Conservation (phyloP, 2,329 filamentous ascomycete genomes). For the Ascochyta viciae-villosae region DNA sequence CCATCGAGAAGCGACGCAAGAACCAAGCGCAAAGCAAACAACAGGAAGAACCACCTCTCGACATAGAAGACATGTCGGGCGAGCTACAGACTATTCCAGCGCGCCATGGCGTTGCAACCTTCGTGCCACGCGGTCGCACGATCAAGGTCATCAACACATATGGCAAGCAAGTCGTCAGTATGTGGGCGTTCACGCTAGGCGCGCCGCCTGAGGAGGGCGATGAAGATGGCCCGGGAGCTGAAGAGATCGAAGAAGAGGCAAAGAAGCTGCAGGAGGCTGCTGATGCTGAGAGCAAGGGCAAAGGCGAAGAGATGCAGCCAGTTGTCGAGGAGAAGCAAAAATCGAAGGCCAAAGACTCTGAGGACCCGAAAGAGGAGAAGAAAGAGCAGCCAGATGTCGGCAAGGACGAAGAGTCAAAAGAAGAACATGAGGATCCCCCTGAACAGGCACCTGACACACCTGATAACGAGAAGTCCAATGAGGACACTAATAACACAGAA, state of each 20-base stretch:
- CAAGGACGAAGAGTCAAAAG: conserved; percentile 2
- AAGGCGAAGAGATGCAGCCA: conserved; percentile 3
- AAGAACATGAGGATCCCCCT: conserved; percentile 28
- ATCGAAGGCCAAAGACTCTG: conserved; percentile 4
- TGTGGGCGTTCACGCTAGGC: conserved; percentile 58
- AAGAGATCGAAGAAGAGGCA: conserved; percentile 35
- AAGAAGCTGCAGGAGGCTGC: conserved; percentile 31
- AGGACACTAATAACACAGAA: conserved; percentile 21
- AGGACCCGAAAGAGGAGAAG: neutral
- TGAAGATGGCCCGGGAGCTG: conserved; percentile 27
- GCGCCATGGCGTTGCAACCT: conserved; percentile 58
- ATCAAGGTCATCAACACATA: conserved; percentile 61
- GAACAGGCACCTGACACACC: conserved; percentile 41
- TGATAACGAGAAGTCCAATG: conserved; percentile 28
- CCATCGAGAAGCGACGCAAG: conserved; percentile 44
- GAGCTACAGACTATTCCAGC: conserved; percentile 57
- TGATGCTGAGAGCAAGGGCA: conserved; percentile 10
- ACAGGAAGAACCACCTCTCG: conserved; percentile 20
- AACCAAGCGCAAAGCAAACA: conserved; percentile 22
- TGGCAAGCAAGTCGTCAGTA: conserved; percentile 58
- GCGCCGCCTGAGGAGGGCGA: conserved; percentile 52
- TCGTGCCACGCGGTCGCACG: conserved; percentile 56
- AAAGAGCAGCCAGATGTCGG: neutral
- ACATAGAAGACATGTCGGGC: conserved; percentile 46
- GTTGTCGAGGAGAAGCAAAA: neutral